Conservation (phyloP, 2,329 filamentous ascomycete genomes). For the Ascocoryne sarcoides region DNA sequence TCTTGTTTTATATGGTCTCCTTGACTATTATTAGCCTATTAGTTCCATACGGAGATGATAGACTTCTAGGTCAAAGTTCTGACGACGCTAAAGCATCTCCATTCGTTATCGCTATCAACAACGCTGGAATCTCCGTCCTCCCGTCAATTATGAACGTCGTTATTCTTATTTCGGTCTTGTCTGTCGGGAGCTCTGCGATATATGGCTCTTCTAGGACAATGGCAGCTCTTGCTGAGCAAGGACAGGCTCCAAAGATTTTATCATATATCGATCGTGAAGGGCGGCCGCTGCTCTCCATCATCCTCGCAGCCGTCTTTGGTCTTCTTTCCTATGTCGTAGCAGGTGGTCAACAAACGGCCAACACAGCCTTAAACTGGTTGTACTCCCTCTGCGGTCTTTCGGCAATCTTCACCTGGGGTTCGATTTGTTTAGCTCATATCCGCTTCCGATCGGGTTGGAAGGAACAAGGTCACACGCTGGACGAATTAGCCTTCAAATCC, state of each 20-base stretch:
- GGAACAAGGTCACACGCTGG: slow-evolving; percentile 55
- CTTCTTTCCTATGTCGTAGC: slow-evolving; percentile 70
- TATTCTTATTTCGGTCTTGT: slow-evolving; percentile 82
- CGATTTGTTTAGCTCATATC: slow-evolving; percentile 85
- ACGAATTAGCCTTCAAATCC: slow-evolving; percentile 72
- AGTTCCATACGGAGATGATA: slow-evolving; percentile 61
- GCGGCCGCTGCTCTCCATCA: slow-evolving; percentile 67
- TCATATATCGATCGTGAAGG: slow-evolving; percentile 77
- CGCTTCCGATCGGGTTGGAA: slow-evolving; percentile 78
- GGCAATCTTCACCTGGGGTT: slow-evolving; percentile 70
- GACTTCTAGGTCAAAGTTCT: slow-evolving; percentile 50
- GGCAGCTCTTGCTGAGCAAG: slow-evolving; percentile 79
- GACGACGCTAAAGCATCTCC: slow-evolving; percentile 59
- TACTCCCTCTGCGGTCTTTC: slow-evolving; percentile 64
- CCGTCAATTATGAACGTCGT: slow-evolving; percentile 92
- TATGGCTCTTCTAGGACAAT: slow-evolving; percentile 88
- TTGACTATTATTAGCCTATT: slow-evolving; percentile 74
- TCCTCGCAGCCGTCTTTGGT: slow-evolving; percentile 57
- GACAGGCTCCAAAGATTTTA: slow-evolving; percentile 68
- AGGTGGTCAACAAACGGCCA: slow-evolving; percentile 41
- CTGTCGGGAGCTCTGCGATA: slow-evolving; percentile 84
- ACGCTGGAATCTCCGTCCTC: slow-evolving; percentile 71
- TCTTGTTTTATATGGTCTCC: slow-evolving; percentile 80
- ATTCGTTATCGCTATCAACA: slow-evolving; percentile 86
- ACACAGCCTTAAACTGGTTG: slow-evolving; percentile 80